phyloP scores from a whole-genome alignment of 2,329 filamentous ascomycete genomes.

The Paecilomyces dactylethromorphus region DNA sequence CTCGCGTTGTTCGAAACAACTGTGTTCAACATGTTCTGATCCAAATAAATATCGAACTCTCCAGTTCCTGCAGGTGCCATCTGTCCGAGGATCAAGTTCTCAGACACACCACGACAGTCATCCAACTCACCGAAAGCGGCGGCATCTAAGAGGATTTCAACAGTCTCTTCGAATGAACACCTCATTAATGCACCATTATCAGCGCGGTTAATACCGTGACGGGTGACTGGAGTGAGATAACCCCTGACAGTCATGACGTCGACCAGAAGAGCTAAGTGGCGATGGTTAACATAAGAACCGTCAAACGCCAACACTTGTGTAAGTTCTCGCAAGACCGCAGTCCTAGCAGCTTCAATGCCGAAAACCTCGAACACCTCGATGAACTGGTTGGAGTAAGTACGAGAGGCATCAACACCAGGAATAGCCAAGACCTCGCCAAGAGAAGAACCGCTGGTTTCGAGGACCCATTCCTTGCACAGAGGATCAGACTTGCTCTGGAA shows the following conservation, averaged over 20 bases:
- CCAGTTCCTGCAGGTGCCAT: slow-evolving; percentile 95
- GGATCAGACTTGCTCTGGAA: slow-evolving; percentile 66
- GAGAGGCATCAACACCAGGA: slow-evolving; percentile 76
- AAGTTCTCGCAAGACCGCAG: slow-evolving; percentile 80
- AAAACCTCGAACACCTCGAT: slow-evolving; percentile 92
- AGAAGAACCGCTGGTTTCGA: slow-evolving; percentile 89
- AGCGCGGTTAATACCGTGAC: slow-evolving; percentile 96
- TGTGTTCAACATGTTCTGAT: slow-evolving; percentile 91
- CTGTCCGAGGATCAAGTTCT: slow-evolving; percentile 98
- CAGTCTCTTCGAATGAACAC: slow-evolving; percentile 98
- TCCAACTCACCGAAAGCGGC: slow-evolving; percentile 92
- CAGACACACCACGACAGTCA: slow-evolving; percentile 95
- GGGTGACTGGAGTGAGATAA: slow-evolving; percentile 89
- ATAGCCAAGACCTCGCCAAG: slow-evolving; percentile 78
- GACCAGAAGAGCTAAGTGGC: slow-evolving; percentile 87
- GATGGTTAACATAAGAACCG: slow-evolving; percentile 98
- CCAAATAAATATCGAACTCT: slow-evolving; percentile 87
- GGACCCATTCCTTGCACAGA: slow-evolving; percentile 83
- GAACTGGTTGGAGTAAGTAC: slow-evolving; percentile 92
- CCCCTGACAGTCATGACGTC: slow-evolving; percentile 98
- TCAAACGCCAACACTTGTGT: slow-evolving; percentile 93
- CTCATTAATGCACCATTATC: slow-evolving; percentile 98
- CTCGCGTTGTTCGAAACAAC: slow-evolving; percentile 88
- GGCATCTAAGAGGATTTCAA: slow-evolving; percentile 94
- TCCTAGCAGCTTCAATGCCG: slow-evolving; percentile 89